Evolutionary conservation across 768 basidiomycete genomes (phyloP).

Genomic region (Tephrocybe sp.): DNA sequence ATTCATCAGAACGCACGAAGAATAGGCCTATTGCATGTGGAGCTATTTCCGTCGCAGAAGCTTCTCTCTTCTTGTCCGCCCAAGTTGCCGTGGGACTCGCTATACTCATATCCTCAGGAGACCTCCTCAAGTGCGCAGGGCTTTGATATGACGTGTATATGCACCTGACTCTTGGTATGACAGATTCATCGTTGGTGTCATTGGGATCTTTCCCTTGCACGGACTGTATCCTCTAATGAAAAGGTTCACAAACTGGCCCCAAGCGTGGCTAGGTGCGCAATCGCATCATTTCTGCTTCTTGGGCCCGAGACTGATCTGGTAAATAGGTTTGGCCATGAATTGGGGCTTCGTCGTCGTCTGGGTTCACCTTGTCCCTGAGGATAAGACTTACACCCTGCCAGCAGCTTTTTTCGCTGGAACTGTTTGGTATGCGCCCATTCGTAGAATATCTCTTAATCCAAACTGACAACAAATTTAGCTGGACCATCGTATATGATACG

Average conservation of each 20-base stretch:
- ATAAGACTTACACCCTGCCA: not conserved
- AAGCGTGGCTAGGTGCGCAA: constrained; percentile 32
- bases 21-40: constrained; percentile 27
- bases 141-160: not conserved
- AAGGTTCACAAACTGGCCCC: constrained; percentile 39
- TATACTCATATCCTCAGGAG: not conserved
- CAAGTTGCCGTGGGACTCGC: not conserved
- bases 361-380: constrained; percentile 13
- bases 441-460: not conserved
- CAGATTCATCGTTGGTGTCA: constrained; percentile 19
- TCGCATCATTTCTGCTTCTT: too few relatives aligned
- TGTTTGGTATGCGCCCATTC: not conserved
- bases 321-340: constrained; percentile 23
- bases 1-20: constrained; percentile 27
- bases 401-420: constrained; percentile 7
- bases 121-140: constrained; percentile 3
- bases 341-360: constrained; percentile 21
- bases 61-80: constrained; percentile 20
- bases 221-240: constrained; percentile 40
- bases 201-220: constrained; percentile 21
- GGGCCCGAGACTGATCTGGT: not conserved
- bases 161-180: not conserved
- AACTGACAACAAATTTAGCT: not conserved
- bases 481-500: constrained; percentile 12
- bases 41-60: constrained; percentile 22